phyloP scores from a whole-genome alignment of 2,329 filamentous ascomycete genomes.

The Botryotinia convoluta region DNA sequence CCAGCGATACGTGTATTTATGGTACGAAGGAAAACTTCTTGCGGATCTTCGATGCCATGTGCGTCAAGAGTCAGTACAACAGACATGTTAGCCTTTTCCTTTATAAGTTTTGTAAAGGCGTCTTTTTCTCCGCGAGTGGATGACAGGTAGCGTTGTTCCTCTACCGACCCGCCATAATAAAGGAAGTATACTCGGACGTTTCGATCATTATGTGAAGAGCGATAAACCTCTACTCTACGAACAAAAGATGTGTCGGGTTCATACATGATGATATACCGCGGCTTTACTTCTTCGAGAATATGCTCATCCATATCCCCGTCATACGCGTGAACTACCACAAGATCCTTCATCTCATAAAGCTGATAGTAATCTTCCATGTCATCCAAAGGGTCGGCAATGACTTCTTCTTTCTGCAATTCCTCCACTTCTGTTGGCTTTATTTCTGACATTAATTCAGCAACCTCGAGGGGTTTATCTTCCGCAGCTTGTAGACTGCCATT shows the following conservation, averaged over 20 bases:
- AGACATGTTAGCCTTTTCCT: constrained; percentile 90
- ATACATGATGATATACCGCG: constrained; percentile 97
- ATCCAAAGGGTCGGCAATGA: constrained; percentile 75
- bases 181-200: constrained; percentile 94
- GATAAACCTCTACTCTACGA: constrained; percentile 89
- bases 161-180: constrained; percentile 91
- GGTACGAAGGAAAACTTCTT: constrained; percentile 89
- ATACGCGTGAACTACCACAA: constrained; percentile 88
- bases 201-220: constrained; percentile 85
- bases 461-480: constrained; percentile 79
- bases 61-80: constrained; percentile 75
- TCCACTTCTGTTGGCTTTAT: constrained; percentile 79
- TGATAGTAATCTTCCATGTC: constrained; percentile 92
- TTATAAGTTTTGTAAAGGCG: constrained; percentile 90
- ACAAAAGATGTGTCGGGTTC: constrained; percentile 95
- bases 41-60: constrained; percentile 70
- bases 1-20: constrained; percentile 97
- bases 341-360: constrained; percentile 85
- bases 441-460: constrained; percentile 78
- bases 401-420: constrained; percentile 70
- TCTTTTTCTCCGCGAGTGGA: constrained; percentile 94
- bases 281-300: constrained; percentile 89
- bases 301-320: constrained; percentile 95
- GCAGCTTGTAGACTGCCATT: constrained; percentile 73
- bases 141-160: constrained; percentile 90